A percentile compares a stretch with the other conserved stretches of the same genome.
phyloP scores from a whole-genome alignment of 331 rosid species.

The Pyrus hybrid region DNA sequence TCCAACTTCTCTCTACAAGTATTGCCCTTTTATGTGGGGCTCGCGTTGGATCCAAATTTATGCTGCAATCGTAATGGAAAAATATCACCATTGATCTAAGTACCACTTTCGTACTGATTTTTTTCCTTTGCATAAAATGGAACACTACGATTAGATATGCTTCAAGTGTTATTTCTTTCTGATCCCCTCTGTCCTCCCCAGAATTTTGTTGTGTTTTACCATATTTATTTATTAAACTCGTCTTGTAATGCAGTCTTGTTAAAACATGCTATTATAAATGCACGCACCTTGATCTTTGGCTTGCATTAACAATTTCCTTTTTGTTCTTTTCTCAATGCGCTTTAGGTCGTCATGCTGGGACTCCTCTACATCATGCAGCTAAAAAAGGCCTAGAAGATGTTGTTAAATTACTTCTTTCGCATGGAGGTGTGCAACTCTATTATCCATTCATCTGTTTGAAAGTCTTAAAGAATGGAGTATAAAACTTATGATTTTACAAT shows the following conservation, averaged over 20 bases:
- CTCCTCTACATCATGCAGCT: slow-evolving; percentile 96
- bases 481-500: not conserved
- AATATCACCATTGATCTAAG: not conserved
- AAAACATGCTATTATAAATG: not conserved
- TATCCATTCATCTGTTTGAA: not conserved
- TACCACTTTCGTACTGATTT: not conserved
- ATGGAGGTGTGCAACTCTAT: slow-evolving; percentile 57
- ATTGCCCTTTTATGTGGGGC: not conserved
- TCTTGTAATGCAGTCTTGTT: not conserved
- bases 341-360: slow-evolving; percentile 80
- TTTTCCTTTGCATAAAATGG: not conserved
- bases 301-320: not conserved
- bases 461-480: not conserved
- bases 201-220: not conserved
- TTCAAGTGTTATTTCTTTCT: not conserved
- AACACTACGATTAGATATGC: not conserved
- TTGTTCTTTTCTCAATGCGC: not conserved
- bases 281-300: not conserved
- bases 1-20: not conserved
- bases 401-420: slow-evolving; percentile 66
- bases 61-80: not conserved
- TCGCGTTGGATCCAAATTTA: not conserved
- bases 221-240: not conserved
- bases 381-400: slow-evolving; percentile 71
- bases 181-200: not conserved